A percentile compares a stretch with the other conserved stretches of the same genome.
phyloP scores from a whole-genome alignment of 805 yeast species.

The Isabelozyma pseudorhagii region DNA sequence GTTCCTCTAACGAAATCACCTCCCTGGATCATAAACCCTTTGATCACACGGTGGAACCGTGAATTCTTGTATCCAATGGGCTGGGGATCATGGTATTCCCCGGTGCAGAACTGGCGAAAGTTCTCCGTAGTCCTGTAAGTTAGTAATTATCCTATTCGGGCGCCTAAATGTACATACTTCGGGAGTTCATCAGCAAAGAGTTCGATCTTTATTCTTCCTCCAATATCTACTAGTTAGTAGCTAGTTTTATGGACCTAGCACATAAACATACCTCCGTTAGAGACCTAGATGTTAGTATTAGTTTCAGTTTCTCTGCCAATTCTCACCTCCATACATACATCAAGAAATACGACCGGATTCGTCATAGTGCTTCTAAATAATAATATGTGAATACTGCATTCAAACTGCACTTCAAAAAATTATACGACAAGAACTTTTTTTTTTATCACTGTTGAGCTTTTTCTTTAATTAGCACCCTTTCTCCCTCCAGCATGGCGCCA shows the following conservation, averaged over 20 bases:
- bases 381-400: not conserved
- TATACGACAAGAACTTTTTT: conserved; percentile 1
- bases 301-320: not conserved
- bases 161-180: conserved; percentile 7
- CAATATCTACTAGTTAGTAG: too few species aligned
- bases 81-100: conserved; percentile 35
- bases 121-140: conserved; percentile 41
- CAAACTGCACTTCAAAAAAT: not conserved
- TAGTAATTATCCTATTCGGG: conserved; percentile 3
- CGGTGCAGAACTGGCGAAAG: conserved; percentile 52
- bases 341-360: conserved; percentile 34
- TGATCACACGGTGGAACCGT: conserved; percentile 38
- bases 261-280: conserved; percentile 6
- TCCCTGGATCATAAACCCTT: conserved; percentile 44
- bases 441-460: not conserved
- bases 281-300: conserved; percentile 15
- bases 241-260: too few species aligned
- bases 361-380: not conserved
- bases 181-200: conserved; percentile 41
- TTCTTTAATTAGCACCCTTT: not conserved
- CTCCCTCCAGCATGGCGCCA: conserved; percentile 4
- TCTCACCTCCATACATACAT: conserved; percentile 24
- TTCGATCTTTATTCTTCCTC: conserved; percentile 45
- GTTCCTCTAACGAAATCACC: conserved; percentile 46
- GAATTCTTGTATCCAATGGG: conserved; percentile 45